Evolutionary conservation across 1,139 yeast genomes (phyloP).

Genomic region (Protomyces lactucae-debilis): DNA sequence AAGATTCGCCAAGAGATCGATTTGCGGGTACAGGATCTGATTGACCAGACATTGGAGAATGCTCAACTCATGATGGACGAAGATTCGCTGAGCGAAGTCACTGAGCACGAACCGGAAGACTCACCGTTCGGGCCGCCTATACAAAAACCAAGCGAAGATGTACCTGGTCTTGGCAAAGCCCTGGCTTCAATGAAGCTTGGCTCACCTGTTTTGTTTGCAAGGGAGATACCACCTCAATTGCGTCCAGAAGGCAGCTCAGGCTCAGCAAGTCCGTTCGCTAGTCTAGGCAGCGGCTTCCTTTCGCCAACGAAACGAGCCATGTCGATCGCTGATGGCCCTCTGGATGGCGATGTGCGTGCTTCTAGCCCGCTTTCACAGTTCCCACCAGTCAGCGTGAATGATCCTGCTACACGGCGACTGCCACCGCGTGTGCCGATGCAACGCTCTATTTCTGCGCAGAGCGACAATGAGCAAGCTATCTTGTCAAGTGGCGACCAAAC

Average conservation of each 20-base stretch:
- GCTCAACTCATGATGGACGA: neutral
- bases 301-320: neutral
- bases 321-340: neutral
- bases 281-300: neutral
- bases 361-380: neutral
- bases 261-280: neutral
- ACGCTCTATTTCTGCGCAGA: neutral
- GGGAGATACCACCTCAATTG: neutral
- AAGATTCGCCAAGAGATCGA: conserved; percentile 80
- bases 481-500: neutral
- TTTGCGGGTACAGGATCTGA: conserved; percentile 58
- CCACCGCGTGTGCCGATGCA: neutral
- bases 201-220: neutral
- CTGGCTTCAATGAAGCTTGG: neutral
- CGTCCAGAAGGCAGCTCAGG: neutral
- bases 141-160: neutral
- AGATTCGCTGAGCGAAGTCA: neutral
- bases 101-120: neutral
- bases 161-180: neutral
- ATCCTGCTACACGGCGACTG: neutral
- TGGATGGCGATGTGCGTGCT: neutral
- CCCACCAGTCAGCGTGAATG: neutral
- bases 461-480: neutral
- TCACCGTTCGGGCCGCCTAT: neutral
- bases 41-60: conserved; percentile 54